phyloP scores from a whole-genome alignment of 2,329 filamentous ascomycete genomes.

The Stagonosporopsis chrysanthemi region DNA sequence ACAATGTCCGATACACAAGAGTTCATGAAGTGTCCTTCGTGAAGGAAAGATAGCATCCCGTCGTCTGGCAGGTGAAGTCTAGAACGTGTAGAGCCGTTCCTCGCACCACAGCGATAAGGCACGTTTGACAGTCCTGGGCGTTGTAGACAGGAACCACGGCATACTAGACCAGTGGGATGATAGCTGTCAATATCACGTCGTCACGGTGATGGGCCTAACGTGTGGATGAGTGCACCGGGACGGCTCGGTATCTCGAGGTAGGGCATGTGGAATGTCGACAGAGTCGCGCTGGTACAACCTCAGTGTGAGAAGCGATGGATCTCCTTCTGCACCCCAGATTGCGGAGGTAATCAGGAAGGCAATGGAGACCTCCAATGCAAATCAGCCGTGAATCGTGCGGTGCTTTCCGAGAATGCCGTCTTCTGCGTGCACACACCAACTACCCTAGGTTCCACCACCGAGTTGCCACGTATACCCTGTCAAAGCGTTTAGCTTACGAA shows the following conservation, averaged over 20 bases:
- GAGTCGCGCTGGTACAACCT: not conserved
- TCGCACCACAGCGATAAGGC: slow-evolving; percentile 5
- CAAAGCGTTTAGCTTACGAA: slow-evolving; percentile 14
- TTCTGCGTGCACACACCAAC: slow-evolving; percentile 2
- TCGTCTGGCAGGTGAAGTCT: not conserved
- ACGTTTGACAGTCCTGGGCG: slow-evolving; percentile 4
- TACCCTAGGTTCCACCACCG: not conserved
- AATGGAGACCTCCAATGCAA: not conserved
- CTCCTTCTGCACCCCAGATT: not conserved
- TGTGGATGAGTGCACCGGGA: not conserved
- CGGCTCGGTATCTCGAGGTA: not conserved
- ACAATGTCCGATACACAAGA: too few relatives aligned
- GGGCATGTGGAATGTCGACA: not conserved
- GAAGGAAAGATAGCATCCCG: slow-evolving; percentile 3
- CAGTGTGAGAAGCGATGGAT: not conserved
- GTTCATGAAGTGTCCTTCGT: not conserved
- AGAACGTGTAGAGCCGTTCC: not conserved
- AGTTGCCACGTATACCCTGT: slow-evolving; percentile 14
- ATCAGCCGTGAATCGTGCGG: not conserved
- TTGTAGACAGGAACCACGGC: not conserved
- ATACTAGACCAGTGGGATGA: not conserved
- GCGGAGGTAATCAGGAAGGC: not conserved
- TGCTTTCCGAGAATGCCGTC: not conserved
- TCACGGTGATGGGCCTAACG: not conserved
- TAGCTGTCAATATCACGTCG: not conserved